A percentile compares a stretch with the other conserved stretches of the same genome.
phyloP scores from a whole-genome alignment of 768 basidiomycete genomes.

The Tubosaeta sp. region DNA sequence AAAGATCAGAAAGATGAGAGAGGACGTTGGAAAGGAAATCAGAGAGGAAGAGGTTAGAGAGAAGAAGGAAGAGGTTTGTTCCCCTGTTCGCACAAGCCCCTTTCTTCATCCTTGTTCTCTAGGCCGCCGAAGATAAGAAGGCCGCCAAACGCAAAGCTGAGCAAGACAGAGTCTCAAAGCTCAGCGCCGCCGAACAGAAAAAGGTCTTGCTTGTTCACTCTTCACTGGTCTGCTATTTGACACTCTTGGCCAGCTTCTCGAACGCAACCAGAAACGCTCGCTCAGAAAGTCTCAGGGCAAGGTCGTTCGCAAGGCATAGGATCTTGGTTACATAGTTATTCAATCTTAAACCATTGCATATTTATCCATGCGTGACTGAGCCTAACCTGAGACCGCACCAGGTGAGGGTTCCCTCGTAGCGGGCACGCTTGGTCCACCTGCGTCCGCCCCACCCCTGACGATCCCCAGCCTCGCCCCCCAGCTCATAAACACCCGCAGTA shows the following conservation, averaged over 20 bases:
- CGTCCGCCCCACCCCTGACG: conserved; percentile 18
- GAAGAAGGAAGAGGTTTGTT: conserved; percentile 62
- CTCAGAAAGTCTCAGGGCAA: conserved; percentile 71
- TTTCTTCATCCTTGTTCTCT: not conserved
- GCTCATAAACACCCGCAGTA: conserved; percentile 70
- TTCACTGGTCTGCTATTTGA: not conserved
- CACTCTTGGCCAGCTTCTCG: conserved; percentile 44
- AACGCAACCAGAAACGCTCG: conserved; percentile 72
- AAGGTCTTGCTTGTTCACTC: conserved; percentile 45
- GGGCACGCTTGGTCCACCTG: conserved; percentile 13
- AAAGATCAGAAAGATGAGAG: conserved; percentile 72
- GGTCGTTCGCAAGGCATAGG: conserved; percentile 33
- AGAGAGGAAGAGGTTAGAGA: conserved; percentile 64
- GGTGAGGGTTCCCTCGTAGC: conserved; percentile 18
- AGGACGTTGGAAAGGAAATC: conserved; percentile 66
- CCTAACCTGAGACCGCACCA: conserved; percentile 1
- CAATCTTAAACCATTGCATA: conserved; percentile 7
- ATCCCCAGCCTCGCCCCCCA: conserved; percentile 68
- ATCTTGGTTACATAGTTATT: conserved; percentile 2
- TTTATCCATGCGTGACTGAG: conserved; percentile 14
- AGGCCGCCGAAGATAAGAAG: conserved; percentile 64
- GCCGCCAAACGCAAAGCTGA: conserved; percentile 70
- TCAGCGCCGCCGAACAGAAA: conserved; percentile 78
- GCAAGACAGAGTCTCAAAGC: conserved; percentile 65
- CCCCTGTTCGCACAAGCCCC: not conserved